A percentile compares a stretch with the other conserved stretches of the same genome.
These are phyloP conservation scores for Neurospora sp. DNA, from an alignment of 495 filamentous ascomycete species.

Conservation along the genomic window DNA sequence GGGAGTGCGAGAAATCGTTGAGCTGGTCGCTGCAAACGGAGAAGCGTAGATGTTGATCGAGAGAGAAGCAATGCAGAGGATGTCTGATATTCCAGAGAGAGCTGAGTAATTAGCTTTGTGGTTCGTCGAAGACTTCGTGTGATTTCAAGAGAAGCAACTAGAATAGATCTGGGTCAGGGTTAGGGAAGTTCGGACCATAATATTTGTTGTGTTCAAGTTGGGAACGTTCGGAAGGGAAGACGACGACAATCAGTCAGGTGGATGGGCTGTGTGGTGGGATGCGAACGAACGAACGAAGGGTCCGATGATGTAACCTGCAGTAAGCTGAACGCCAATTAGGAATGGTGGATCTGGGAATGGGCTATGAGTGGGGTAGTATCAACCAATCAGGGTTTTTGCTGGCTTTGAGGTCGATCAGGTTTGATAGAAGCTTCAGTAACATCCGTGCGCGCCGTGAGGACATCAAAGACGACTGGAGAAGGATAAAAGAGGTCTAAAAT, in stretches of 20 bases:
- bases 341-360: neutral
- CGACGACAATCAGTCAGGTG: neutral
- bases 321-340: neutral
- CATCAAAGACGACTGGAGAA: neutral
- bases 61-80: neutral
- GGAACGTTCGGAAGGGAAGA: neutral
- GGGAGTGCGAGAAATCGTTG: neutral
- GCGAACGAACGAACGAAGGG: neutral
- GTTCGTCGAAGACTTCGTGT: neutral
- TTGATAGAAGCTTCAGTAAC: neutral
- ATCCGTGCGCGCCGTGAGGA: neutral
- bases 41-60: neutral
- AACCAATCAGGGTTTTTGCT: neutral
- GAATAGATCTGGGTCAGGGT: neutral
- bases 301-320: constrained; percentile 17
- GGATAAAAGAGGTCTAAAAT: neutral
- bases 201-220: constrained; percentile 1
- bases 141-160: neutral
- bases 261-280: neutral
- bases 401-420: neutral
- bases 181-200: constrained; percentile 2
- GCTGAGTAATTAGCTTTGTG: neutral
- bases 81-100: neutral
- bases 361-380: neutral
- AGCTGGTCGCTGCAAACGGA: neutral